Evolutionary conservation across 768 basidiomycete species (phyloP).

Genomic region (Hypholoma sublateritium): DNA sequence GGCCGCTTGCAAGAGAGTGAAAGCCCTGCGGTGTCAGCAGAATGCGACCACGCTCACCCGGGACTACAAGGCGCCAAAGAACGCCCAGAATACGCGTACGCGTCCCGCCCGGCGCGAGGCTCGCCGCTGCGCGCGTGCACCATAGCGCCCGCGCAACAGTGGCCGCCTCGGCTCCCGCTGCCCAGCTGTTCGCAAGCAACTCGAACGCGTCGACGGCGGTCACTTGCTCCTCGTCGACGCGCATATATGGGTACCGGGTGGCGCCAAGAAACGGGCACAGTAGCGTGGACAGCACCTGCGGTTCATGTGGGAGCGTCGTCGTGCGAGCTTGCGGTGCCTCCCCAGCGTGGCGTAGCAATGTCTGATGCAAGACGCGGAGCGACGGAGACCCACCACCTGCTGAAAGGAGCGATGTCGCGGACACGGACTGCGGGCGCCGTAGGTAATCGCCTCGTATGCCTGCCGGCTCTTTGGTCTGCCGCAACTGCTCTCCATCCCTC

Average conservation of each 20-base stretch:
- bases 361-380: conserved; percentile 43
- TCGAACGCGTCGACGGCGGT: conserved; percentile 65
- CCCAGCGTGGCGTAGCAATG: conserved; percentile 44
- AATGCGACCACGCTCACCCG: conserved; percentile 40
- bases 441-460: conserved; percentile 24
- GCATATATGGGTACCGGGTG: conserved; percentile 25
- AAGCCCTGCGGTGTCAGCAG: conserved; percentile 45
- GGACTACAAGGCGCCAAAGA: conserved; percentile 47
- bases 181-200: conserved; percentile 56
- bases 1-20: conserved; percentile 48
- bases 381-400: conserved; percentile 32
- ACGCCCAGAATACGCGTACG: conserved; percentile 50
- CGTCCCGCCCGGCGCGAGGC: conserved; percentile 33
- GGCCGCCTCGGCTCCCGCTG: conserved; percentile 47
- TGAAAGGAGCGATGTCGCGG: conserved; percentile 33
- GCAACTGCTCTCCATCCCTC: conserved; percentile 41
- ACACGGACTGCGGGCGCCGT: conserved; percentile 38
- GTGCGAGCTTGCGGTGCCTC: conserved; percentile 17
- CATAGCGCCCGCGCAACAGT: conserved; percentile 65
- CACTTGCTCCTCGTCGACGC: conserved; percentile 51
- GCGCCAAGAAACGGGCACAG: conserved; percentile 53
- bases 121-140: conserved; percentile 65
- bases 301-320: conserved; percentile 52
- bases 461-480: conserved; percentile 14
- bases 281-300: conserved; percentile 56